These are phyloP conservation scores for Cytospora mali DNA, from an alignment of 2,329 filamentous ascomycete genomes.

Conservation along the genomic window DNA sequence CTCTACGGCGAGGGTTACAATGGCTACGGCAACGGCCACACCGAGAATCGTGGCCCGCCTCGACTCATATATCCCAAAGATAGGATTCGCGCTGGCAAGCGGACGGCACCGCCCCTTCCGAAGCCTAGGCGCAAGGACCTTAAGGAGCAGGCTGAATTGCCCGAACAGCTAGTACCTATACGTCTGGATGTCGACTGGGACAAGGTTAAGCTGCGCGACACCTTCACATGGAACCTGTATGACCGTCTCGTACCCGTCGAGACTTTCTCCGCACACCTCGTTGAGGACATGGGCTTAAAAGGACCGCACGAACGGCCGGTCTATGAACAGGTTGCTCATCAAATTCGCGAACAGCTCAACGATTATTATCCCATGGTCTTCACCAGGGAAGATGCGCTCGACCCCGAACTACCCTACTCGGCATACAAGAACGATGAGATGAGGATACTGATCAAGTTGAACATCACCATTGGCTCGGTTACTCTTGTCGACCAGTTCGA, in stretches of 20 bases:
- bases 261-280: conserved; percentile 82
- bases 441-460: conserved; percentile 92
- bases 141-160: conserved; percentile 81
- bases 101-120: conserved; percentile 67
- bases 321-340: conserved; percentile 61
- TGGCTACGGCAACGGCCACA: conserved; percentile 86
- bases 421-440: conserved; percentile 99
- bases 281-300: conserved; percentile 87
- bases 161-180: conserved; percentile 89
- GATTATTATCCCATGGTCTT: conserved; percentile 94
- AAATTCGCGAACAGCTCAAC: conserved; percentile 85
- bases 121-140: conserved; percentile 79
- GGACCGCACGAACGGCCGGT: conserved; percentile 68
- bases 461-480: conserved; percentile 94
- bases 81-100: conserved; percentile 75
- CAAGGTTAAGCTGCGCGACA: conserved; percentile 92
- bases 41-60: conserved; percentile 68
- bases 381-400: conserved; percentile 85
- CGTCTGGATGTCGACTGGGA: conserved; percentile 93
- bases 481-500: conserved; percentile 97
- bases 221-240: conserved; percentile 97
- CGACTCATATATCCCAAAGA: conserved; percentile 78
- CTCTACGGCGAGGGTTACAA: conserved; percentile 77
- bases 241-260: conserved; percentile 81
- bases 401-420: conserved; percentile 85